A percentile compares a stretch with the other conserved stretches of the same genome.
Evolutionary conservation across 1,139 yeast species (phyloP).

Genomic region (Debaryomyces udenii): DNA sequence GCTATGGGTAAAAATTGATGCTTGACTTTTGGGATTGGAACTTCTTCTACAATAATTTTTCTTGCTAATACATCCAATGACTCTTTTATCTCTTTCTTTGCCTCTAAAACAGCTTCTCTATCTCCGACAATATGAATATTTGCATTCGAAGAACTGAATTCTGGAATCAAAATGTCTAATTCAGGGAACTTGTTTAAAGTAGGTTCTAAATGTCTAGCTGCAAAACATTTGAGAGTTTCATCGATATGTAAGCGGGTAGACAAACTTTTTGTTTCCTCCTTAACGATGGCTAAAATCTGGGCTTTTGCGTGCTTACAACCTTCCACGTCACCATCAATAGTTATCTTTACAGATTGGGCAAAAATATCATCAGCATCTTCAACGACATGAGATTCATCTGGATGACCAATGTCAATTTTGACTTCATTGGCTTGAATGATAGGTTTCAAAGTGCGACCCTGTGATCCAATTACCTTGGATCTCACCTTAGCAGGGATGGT

Average conservation of each 20-base stretch:
- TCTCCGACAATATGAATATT: conserved; percentile 60
- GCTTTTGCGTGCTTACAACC: conserved; percentile 77
- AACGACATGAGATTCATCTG: conserved; percentile 27
- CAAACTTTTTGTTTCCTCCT: conserved; percentile 68
- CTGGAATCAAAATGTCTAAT: conserved; percentile 41
- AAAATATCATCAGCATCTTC: conserved; percentile 48
- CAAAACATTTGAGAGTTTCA: conserved; percentile 54
- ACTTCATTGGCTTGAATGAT: conserved; percentile 74
- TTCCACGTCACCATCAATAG: conserved; percentile 83
- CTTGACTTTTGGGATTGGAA: conserved; percentile 46
- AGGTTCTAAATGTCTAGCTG: conserved; percentile 31
- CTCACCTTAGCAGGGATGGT: conserved; percentile 78
- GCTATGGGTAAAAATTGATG: conserved; percentile 51
- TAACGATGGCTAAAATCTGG: conserved; percentile 72
- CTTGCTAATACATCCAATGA: conserved; percentile 49
- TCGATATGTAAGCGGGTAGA: conserved; percentile 53
- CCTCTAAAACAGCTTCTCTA: conserved; percentile 57
- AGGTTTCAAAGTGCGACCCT: conserved; percentile 81
- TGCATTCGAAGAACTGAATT: conserved; percentile 25
- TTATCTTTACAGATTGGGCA: conserved; percentile 60
- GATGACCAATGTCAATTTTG: conserved; percentile 69
- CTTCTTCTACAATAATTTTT: conserved; percentile 39
- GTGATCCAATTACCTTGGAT: conserved; percentile 84
- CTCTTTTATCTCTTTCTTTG: conserved; percentile 50
- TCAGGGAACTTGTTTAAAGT: conserved; percentile 25